A percentile compares a stretch with the other conserved stretches of the same genome.
These are phyloP conservation scores for Daldinia caldariorum DNA, from an alignment of 495 filamentous ascomycete genomes.

Conservation along the genomic window DNA sequence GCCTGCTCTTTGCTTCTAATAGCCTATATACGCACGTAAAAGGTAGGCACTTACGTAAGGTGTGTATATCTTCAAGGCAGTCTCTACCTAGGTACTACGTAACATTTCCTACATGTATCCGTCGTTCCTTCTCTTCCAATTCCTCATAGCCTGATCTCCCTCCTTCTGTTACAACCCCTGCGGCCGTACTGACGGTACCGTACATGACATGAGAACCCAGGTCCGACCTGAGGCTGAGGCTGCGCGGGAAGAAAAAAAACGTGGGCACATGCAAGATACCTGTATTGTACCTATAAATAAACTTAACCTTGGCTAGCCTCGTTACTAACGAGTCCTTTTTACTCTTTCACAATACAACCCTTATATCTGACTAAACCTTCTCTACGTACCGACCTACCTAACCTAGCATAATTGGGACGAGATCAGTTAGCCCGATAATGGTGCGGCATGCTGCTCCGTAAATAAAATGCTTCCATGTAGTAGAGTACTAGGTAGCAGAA, in stretches of 20 bases:
- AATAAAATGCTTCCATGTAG: not conserved
- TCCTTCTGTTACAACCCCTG: constrained; percentile 1
- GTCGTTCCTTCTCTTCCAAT: not conserved
- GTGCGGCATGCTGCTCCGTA: not conserved
- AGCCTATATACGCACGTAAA: too few relatives aligned
- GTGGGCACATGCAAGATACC: constrained; percentile 7
- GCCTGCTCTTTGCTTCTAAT: not conserved
- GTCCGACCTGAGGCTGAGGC: constrained; percentile 17
- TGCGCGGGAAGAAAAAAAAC: constrained; percentile 7
- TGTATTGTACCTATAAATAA: constrained; percentile 5
- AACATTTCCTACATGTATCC: too few relatives aligned
- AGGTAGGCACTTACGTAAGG: too few relatives aligned
- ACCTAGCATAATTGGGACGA: not conserved
- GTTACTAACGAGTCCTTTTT: too few relatives aligned
- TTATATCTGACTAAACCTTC: not conserved
- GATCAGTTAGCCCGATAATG: not conserved
- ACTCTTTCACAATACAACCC: not conserved
- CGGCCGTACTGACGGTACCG: not conserved
- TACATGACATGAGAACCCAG: not conserved
- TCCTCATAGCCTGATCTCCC: not conserved
- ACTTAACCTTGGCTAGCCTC: not conserved
- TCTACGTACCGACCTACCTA: too few relatives aligned
- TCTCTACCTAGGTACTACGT: too few relatives aligned
- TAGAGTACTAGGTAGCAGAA: too few relatives aligned
- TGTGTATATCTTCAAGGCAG: too few relatives aligned